phyloP scores from a whole-genome alignment of 345 rosid genomes.

The Eucalyptus albens region DNA sequence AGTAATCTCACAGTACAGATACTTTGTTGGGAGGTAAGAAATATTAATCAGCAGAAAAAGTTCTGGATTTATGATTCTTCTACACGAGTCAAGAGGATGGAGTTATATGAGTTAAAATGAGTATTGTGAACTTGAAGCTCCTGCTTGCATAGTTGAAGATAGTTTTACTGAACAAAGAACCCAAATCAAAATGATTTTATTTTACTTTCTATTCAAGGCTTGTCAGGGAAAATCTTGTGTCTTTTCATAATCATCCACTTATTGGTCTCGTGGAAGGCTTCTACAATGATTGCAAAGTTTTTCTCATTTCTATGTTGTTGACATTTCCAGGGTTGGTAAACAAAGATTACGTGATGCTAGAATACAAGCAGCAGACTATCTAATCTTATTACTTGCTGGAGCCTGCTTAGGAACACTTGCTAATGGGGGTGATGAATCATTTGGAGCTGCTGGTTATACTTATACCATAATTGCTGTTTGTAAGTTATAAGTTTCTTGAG shows the following conservation, averaged over 20 bases:
- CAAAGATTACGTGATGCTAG: slow-evolving; percentile 81
- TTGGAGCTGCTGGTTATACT: slow-evolving; percentile 68
- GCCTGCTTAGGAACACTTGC: slow-evolving; percentile 79
- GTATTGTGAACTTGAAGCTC: background rate
- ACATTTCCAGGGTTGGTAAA: slow-evolving; percentile 53
- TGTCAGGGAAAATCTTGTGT: background rate
- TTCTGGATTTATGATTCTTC: background rate
- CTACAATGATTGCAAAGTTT: background rate
- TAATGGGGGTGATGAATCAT: slow-evolving; percentile 47
- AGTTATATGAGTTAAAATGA: background rate
- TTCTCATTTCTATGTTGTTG: background rate
- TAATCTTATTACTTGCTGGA: slow-evolving; percentile 89
- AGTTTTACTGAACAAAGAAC: background rate
- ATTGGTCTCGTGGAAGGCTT: background rate
- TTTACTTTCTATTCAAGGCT: background rate
- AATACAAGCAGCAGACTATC: slow-evolving; percentile 66
- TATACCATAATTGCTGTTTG: slow-evolving; percentile 91
- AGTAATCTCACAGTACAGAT: slow-evolving; percentile 51
- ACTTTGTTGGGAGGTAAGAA: slow-evolving; percentile 75
- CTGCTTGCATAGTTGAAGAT: background rate
- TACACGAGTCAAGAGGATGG: background rate
- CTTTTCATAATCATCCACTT: background rate
- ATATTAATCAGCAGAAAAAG: background rate
- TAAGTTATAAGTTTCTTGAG: slow-evolving; percentile 12
- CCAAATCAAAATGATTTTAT: background rate